Evolutionary conservation across 129 eudicot genomes (phyloP).

Genomic region (Tagetes patula): DNA sequence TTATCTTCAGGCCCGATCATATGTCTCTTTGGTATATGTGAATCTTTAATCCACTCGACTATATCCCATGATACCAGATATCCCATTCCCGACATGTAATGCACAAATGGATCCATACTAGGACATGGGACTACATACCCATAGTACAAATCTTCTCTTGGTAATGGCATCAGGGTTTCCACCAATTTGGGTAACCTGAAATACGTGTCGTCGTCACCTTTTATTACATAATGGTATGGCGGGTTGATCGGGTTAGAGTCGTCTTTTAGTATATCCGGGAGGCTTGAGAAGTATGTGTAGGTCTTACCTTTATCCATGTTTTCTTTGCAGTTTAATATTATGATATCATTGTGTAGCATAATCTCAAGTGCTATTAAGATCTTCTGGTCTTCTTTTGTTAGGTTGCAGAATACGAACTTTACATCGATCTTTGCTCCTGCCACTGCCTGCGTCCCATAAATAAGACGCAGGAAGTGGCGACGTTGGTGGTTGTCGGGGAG

Average conservation of each 20-base stretch:
- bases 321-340: slow-evolving; percentile 72
- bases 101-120: slow-evolving; percentile 82
- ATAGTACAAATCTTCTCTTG: slow-evolving; percentile 74
- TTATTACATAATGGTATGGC: slow-evolving; percentile 82
- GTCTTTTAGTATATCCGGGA: slow-evolving; percentile 54
- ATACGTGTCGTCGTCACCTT: slow-evolving; percentile 77
- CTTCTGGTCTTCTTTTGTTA: slow-evolving; percentile 81
- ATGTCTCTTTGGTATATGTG: slow-evolving; percentile 58
- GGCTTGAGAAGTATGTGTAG: slow-evolving; percentile 75
- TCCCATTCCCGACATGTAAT: slow-evolving; percentile 97
- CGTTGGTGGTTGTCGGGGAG: slow-evolving; percentile 76
- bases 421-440: slow-evolving; percentile 60
- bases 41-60: slow-evolving; percentile 68
- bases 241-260: slow-evolving; percentile 38
- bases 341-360: slow-evolving; percentile 73
- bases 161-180: slow-evolving; percentile 60
- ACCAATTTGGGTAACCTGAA: slow-evolving; percentile 57
- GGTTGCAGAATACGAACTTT: slow-evolving; percentile 83
- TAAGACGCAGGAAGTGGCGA: slow-evolving; percentile 72
- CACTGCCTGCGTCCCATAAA: slow-evolving; percentile 73
- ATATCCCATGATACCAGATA: slow-evolving; percentile 81
- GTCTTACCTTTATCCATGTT: slow-evolving; percentile 95
- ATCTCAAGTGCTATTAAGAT: slow-evolving; percentile 76
- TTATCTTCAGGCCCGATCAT: slow-evolving; percentile 74
- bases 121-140: slow-evolving; percentile 88